phyloP scores from a whole-genome alignment of 495 filamentous ascomycete genomes.

The Penicillium ucsense region DNA sequence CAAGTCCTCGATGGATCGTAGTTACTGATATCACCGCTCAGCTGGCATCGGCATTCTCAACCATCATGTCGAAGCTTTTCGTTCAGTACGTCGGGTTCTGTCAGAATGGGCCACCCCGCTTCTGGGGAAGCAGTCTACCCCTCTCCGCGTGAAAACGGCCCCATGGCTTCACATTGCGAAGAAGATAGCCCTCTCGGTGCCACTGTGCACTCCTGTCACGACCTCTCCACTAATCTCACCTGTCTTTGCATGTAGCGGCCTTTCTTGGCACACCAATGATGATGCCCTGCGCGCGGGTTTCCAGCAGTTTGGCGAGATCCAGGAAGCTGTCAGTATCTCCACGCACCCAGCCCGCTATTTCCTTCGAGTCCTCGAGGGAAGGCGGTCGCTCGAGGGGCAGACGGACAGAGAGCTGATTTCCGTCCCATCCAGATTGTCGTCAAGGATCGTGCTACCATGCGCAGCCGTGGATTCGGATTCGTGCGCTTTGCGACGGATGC shows the following conservation, averaged over 20 bases:
- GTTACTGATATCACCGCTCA: too few species aligned
- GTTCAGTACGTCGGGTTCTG: conserved; percentile 14
- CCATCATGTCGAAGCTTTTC: conserved; percentile 23
- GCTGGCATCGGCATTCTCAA: neutral
- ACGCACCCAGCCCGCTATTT: neutral
- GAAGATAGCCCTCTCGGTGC: too few species aligned
- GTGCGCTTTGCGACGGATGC: conserved; percentile 73
- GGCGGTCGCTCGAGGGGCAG: neutral
- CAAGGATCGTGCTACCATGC: conserved; percentile 91
- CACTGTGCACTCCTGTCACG: too few species aligned
- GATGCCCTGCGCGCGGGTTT: conserved; percentile 72
- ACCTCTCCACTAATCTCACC: conserved; percentile 1
- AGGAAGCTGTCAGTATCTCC: conserved; percentile 73
- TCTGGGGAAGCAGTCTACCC: neutral
- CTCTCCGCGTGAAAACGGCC: neutral
- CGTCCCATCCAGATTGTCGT: conserved; percentile 67
- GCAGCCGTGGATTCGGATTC: conserved; percentile 96
- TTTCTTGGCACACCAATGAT: conserved; percentile 97
- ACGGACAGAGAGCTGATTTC: neutral
- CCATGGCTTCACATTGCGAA: neutral
- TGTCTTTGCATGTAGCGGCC: conserved; percentile 50
- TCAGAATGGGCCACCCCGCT: neutral
- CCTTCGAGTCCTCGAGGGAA: neutral
- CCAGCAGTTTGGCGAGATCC: conserved; percentile 75
- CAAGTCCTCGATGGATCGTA: neutral